Evolutionary conservation across 495 filamentous ascomycete species (phyloP).

Genomic region (Penicillium nucicola): DNA sequence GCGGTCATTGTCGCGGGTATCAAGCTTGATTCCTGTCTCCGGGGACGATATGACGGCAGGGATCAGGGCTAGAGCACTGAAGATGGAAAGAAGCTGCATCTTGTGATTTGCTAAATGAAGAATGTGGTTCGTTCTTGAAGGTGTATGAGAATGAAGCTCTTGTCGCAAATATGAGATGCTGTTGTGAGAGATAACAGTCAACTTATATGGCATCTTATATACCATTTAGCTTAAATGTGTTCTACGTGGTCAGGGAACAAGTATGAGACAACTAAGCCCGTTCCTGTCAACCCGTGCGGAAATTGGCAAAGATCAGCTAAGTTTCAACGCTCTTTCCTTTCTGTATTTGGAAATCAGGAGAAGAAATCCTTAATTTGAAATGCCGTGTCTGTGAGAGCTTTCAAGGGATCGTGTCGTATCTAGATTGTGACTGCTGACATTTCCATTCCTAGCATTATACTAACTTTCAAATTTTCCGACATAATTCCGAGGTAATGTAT

Average conservation of each 20-base stretch:
- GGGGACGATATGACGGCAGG: slow-evolving; percentile 5
- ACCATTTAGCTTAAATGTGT: neutral
- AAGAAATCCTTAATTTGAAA: too few relatives aligned
- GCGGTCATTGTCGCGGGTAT: slow-evolving; percentile 19
- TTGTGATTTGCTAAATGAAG: neutral
- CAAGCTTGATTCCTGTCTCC: neutral
- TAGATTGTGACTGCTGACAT: too few relatives aligned
- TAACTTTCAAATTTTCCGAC: too few relatives aligned
- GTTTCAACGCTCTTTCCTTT: neutral
- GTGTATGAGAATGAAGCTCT: neutral
- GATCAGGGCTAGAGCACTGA: slow-evolving; percentile 6
- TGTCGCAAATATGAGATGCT: neutral
- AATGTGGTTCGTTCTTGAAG: neutral
- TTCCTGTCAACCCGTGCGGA: neutral
- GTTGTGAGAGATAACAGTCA: neutral
- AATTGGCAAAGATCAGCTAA: slow-evolving; percentile 1
- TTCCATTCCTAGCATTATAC: too few relatives aligned
- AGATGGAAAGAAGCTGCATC: slow-evolving; percentile 4
- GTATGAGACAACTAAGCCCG: neutral
- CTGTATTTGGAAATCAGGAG: neutral
- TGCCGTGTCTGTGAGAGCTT: too few relatives aligned
- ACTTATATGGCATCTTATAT: neutral
- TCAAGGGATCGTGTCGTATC: too few relatives aligned
- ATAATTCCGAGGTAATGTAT: too few relatives aligned
- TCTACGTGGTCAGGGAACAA: neutral